These are phyloP conservation scores for Fusarium sp. DNA, from an alignment of 2,329 filamentous ascomycete genomes.

Conservation along the genomic window DNA sequence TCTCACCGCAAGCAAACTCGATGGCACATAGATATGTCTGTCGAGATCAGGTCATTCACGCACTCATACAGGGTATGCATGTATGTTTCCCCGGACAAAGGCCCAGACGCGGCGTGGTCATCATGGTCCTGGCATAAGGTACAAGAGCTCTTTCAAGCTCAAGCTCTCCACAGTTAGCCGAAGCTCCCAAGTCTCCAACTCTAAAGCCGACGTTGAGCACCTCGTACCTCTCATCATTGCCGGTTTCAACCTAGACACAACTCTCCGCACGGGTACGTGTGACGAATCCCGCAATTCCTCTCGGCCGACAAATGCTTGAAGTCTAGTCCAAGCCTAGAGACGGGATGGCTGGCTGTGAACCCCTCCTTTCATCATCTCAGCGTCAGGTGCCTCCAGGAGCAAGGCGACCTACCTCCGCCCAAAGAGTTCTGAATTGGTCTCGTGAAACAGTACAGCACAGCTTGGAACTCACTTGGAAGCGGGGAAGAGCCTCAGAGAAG, in stretches of 20 bases:
- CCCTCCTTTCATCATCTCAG: conserved; percentile 17
- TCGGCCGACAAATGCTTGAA: conserved; percentile 33
- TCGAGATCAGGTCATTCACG: not conserved
- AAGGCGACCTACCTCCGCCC: conserved; percentile 1
- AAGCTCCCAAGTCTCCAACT: not conserved
- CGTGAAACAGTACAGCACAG: not conserved
- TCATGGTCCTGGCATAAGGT: not conserved
- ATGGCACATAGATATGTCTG: not conserved
- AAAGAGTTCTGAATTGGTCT: conserved; percentile 9
- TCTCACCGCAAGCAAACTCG: not conserved
- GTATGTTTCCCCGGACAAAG: not conserved
- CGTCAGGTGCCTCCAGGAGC: conserved; percentile 40
- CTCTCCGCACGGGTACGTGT: not conserved
- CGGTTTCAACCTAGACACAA: conserved; percentile 2
- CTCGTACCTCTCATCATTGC: not conserved
- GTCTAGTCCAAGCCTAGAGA: not conserved
- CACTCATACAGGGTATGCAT: not conserved
- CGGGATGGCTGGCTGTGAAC: conserved; percentile 30
- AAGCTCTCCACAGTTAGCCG: conserved; percentile 37
- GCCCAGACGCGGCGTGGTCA: not conserved
- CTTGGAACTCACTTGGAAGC: conserved; percentile 5
- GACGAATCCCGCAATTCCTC: conserved; percentile 22
- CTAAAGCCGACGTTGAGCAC: conserved; percentile 7
- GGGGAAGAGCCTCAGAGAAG: conserved; percentile 20
- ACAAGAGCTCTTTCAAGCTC: conserved; percentile 6